Percentiles rank a stretch among this genome's conserved stretches.
phyloP scores from a whole-genome alignment of 495 filamentous ascomycete species.

The Xylaria cubensis region DNA sequence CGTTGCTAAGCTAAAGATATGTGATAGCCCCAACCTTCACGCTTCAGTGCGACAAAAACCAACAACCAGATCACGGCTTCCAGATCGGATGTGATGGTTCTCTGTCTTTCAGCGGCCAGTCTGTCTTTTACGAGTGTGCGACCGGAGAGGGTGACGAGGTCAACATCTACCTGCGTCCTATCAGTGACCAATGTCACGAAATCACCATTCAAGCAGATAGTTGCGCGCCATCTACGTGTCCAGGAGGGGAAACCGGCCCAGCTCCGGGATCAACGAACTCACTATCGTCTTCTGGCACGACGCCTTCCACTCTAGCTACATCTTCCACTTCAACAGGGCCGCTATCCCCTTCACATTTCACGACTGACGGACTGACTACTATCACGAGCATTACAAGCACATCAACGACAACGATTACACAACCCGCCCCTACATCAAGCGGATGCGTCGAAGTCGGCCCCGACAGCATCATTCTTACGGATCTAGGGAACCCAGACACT shows the following conservation, averaged over 20 bases:
- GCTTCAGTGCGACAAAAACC: conserved; percentile 69
- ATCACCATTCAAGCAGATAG: conserved; percentile 57
- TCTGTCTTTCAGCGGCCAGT: conserved; percentile 51
- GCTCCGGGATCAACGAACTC: conserved; percentile 11
- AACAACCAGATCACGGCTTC: conserved; percentile 54
- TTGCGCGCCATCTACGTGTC: conserved; percentile 42
- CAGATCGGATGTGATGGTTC: conserved; percentile 56
- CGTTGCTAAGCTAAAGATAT: conserved; percentile 15
- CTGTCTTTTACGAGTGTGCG: conserved; percentile 61
- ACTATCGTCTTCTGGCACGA: conserved; percentile 17
- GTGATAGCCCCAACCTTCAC: conserved; percentile 58
- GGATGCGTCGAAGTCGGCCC: conserved; percentile 29
- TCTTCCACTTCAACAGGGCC: conserved; percentile 14
- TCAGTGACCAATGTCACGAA: conserved; percentile 51
- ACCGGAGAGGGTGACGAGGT: conserved; percentile 57
- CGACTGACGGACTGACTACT: conserved; percentile 13
- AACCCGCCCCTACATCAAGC: conserved; percentile 15
- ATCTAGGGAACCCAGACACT: conserved; percentile 57
- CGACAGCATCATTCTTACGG: conserved; percentile 62
- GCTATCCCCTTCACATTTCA: conserved; percentile 19
- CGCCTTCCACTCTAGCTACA: conserved; percentile 20
- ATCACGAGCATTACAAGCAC: conserved; percentile 26
- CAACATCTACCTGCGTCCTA: conserved; percentile 60
- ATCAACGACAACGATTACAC: conserved; percentile 14
- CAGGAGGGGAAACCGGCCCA: conserved; percentile 28